Evolutionary conservation across 108 stramenopile genomes (phyloP), one percentile per base, ranked within the genome.

Genomic region (Nitzschia sp.): DNA sequence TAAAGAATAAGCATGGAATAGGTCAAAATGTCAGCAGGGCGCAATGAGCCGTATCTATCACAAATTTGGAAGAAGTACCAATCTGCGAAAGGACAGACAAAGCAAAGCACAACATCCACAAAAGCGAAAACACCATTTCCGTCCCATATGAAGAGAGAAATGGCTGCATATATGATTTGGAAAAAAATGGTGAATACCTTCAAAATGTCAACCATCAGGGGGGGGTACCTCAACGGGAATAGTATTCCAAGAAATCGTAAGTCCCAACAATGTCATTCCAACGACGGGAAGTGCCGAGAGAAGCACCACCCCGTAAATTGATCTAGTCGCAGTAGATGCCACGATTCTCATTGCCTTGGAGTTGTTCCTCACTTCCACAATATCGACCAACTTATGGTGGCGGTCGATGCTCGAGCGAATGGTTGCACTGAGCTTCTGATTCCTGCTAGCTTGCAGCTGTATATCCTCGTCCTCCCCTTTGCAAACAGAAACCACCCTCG

Each of bases 191-290:
- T 82, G 24, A 74, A 31, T 13, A 58, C 27, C 64, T 78, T 59
- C 35, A 82, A 31, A n/a, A 48, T 28, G 3, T 30, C 56, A 15
- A 47, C 38, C 77, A 78, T 70, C 19, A 61, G 25, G 13, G 60
- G 11, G 45, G 47, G 47, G 3, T n/a, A 78, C 17, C 19, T 74
- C 68, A 46, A 75, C 33, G n/a, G 56, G 31, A 17, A 65, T 64
- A 27, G 68, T 78, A 64, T 74, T 82, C 73, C 68, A 82, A 35
- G 77, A 78, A 26, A 82, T 19, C 21, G 49, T 65, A 0, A 77
- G 51, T n/a, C 64, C 67, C 32, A 78, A 71, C 5, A 72, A 13
- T 17, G 59, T 36, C 17, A 79, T 64, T 27, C 75, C 71, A n/a
- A 66, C 28, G 11, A 76, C 61, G 46, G 78, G 64, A 32, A 76